Evolutionary conservation across 2,329 filamentous ascomycete genomes (phyloP), one percentile per base, ranked within the genome.

Genomic region (Fusarium ramigenum): DNA sequence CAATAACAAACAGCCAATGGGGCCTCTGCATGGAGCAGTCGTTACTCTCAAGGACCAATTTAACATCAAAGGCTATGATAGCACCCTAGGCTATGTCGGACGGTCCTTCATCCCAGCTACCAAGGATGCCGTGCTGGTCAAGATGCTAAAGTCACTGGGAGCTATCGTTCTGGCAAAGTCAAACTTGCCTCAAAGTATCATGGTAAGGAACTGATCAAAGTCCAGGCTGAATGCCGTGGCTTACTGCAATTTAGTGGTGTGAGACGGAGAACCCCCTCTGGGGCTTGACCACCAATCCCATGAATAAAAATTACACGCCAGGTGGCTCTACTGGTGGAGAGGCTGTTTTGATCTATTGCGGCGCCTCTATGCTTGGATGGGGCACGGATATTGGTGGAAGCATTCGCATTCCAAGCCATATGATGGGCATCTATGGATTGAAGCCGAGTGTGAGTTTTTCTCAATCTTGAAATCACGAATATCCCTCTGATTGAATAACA

Each of bases 11-110:
- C 10, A 28, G n/a, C 58, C 46, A 2, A 42, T 54, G 1, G 58
- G 58, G 12, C 32, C 58, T 7, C 34, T 60, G 4, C 58, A 60
- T n/a, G 58, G 58, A 14, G 6, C 34, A 2, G 46, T 60, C 0
- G 5, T 60, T 11, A 60, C 58, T 34, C 58, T 60, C 18, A 60
- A 60, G 28, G 58, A 60, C 28, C 58, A 60, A 14, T 60, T 60
- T 11, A 60, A 60, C 16, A 28, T 60, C 14, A 34, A 54, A 6
- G 58, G 58, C 2, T 53, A 54, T 23, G 58, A 60, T n/a, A 54
- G 46, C n/a, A 60, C 58, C 11, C 3, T 60, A 11, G 58, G 58
- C 15, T 60, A 60, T 12, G 46, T 60, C 4, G 58, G 58, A 4
- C n/a, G 58, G 21, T 60, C 58, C 4, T 60, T 60, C 11, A 30